These are phyloP conservation scores for Ichthyophthirius multifiliis DNA, from an alignment of 169 alveolate species.

Conservation along the genomic window DNA sequence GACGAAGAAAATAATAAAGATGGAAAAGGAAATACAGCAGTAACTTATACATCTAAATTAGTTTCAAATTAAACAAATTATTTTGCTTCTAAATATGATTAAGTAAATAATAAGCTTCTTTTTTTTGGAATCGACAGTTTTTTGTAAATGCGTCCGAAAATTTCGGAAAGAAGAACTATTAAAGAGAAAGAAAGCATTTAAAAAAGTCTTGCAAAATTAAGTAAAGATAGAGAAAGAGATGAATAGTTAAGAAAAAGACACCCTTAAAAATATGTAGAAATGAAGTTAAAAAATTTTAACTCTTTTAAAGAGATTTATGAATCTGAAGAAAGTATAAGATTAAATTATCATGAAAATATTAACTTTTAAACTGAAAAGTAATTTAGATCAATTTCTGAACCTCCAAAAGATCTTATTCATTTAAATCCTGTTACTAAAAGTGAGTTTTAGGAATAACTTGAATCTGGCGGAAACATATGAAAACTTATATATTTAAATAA, in stretches of 20 bases:
- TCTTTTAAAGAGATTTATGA: conserved; percentile 8
- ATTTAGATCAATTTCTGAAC: background rate
- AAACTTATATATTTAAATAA: no score
- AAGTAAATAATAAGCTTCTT: background rate
- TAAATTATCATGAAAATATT: conserved; percentile 5
- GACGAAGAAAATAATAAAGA: background rate
- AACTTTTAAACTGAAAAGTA: background rate
- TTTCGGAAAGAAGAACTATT: background rate
- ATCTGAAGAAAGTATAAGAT: background rate
- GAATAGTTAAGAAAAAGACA: background rate
- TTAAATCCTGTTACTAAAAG: background rate
- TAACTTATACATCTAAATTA: background rate
- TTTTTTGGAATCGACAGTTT: background rate
- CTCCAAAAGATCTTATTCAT: background rate
- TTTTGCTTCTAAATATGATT: background rate
- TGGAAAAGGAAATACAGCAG: background rate
- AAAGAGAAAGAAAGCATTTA: background rate
- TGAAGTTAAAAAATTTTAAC: conserved; percentile 6
- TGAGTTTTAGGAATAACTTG: background rate
- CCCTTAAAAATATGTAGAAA: background rate
- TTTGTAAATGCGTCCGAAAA: background rate
- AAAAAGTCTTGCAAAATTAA: background rate
- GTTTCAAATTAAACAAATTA: background rate
- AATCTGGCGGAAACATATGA: conserved; percentile 6
- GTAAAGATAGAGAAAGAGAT: conserved; percentile 7